Evolutionary conservation across 2,329 filamentous ascomycete species (phyloP), one percentile per base, ranked within the genome.

Genomic region (Xylaria digitata): DNA sequence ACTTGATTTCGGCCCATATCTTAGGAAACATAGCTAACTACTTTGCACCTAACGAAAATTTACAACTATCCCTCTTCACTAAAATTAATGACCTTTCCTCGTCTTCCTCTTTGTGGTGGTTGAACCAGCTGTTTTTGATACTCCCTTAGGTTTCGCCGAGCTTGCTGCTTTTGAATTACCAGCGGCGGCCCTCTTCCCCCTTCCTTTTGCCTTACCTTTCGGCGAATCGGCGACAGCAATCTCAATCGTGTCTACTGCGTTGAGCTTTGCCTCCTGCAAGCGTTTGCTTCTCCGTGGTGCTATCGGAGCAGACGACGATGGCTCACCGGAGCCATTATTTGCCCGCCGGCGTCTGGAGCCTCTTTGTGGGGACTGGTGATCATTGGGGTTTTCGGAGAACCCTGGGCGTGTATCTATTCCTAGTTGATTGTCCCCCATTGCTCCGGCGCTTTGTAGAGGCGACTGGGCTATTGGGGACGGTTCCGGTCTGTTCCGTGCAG

Each of bases 221-320:
- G 37, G 13, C 15, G 37, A 15, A 40, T 15, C 13, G 37, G 37
- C 37, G 15, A 48, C 45, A 26, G 11, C 6, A 26, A 7, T 19
- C 43, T 6, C n/a, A 46, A n/a, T 42, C 9, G 19, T 50, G 21
- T 52, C 23, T 2, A 3, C 37, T 15, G n/a, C 6, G 4, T 15
- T 21, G 17, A 32, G 2, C 6, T 57, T 45, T 17, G 55, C 42
- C 21, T 23, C 49, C 8, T 50, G 62, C 4, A 60, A 5, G 6
- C 55, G 62, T 34, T 55, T 65, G 52, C 62, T 65, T 19, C 56
- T 59, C 43, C 62, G 42, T 23, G 23, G 62, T 8, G 37, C 19
- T n/a, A 3, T 7, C 0, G 48, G 55, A 11, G 30, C 15, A 48
- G 55, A 23, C 52, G 52, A 55, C 19, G 52, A 55, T 42, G 52